These are phyloP conservation scores for Phytopythium vexans DNA, from an alignment of 352 stramenopile species.

Conservation along the genomic window DNA sequence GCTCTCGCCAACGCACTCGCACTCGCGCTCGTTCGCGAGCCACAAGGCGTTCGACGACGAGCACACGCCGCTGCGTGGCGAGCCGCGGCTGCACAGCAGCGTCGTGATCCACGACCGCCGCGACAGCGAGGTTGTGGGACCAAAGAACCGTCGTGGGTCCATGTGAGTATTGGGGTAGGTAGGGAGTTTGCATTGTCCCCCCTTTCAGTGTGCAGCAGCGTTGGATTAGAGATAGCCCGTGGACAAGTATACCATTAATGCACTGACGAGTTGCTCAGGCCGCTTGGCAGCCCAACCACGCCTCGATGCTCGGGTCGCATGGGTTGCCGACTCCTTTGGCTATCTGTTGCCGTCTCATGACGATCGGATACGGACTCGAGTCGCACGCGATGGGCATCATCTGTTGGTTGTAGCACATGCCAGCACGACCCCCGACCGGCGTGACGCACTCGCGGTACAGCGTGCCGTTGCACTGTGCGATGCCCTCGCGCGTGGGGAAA, in stretches of 20 bases:
- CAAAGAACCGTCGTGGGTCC: conserved; percentile 4
- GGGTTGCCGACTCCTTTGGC: conserved; percentile 9
- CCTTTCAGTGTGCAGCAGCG: too few species aligned
- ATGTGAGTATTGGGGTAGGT: too few species aligned
- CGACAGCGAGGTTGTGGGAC: background rate
- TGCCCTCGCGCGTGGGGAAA: conserved; percentile 8
- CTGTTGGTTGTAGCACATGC: conserved; percentile 32
- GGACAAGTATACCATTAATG: too few species aligned
- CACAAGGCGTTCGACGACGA: conserved; percentile 58
- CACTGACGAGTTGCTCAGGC: too few species aligned
- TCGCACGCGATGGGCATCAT: conserved; percentile 23
- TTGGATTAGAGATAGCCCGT: background rate
- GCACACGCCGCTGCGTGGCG: conserved; percentile 28
- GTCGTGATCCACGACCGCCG: conserved; percentile 5
- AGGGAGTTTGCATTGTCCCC: too few species aligned
- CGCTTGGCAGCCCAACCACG: conserved; percentile 26
- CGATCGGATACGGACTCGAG: conserved; percentile 14
- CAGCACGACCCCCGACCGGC: conserved; percentile 2
- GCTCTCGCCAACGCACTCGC: conserved; percentile 50
- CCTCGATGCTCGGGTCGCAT: conserved; percentile 19
- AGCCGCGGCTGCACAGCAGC: background rate
- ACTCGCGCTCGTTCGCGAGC: conserved; percentile 33
- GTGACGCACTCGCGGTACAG: conserved; percentile 27
- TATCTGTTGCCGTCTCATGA: conserved; percentile 18
- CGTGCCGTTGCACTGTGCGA: conserved; percentile 29